A percentile compares a stretch with the other conserved stretches of the same genome.
These are phyloP conservation scores for Populus ilicifolia DNA, from an alignment of 345 rosid species.

Conservation along the genomic window DNA sequence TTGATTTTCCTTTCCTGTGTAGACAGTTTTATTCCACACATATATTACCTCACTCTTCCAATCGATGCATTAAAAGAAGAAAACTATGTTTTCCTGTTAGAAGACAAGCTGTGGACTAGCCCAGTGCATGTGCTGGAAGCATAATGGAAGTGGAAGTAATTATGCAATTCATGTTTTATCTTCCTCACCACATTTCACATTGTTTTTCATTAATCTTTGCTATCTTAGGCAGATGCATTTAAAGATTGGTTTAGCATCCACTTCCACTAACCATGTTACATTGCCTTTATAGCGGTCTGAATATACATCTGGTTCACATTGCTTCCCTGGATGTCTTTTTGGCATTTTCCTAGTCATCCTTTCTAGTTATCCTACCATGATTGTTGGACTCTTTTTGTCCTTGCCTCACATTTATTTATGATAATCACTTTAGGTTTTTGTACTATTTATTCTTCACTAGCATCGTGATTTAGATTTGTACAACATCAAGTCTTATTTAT, in stretches of 20 bases:
- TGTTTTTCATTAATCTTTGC: background rate
- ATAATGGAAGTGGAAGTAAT: background rate
- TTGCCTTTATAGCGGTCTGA: background rate
- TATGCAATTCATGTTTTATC: background rate
- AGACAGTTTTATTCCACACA: background rate
- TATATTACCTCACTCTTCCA: background rate
- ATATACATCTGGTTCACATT: background rate
- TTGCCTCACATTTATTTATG: background rate
- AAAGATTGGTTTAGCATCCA: background rate
- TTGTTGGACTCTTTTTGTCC: background rate
- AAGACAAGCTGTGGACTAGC: background rate
- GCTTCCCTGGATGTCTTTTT: background rate
- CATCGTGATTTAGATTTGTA: background rate
- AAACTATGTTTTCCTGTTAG: background rate
- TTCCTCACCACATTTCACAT: background rate
- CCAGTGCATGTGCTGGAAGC: background rate
- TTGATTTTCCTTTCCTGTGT: background rate
- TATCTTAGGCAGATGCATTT: background rate
- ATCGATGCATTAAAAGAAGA: background rate
- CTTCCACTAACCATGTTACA: background rate
- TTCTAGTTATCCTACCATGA: background rate
- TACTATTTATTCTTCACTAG: background rate
- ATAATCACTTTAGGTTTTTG: too few species aligned
- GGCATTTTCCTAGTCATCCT: background rate
- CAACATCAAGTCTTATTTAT: background rate